Evolutionary conservation across 495 filamentous ascomycete species (phyloP), one percentile per base, ranked within the genome.

Genomic region (Tuber aestivum): DNA sequence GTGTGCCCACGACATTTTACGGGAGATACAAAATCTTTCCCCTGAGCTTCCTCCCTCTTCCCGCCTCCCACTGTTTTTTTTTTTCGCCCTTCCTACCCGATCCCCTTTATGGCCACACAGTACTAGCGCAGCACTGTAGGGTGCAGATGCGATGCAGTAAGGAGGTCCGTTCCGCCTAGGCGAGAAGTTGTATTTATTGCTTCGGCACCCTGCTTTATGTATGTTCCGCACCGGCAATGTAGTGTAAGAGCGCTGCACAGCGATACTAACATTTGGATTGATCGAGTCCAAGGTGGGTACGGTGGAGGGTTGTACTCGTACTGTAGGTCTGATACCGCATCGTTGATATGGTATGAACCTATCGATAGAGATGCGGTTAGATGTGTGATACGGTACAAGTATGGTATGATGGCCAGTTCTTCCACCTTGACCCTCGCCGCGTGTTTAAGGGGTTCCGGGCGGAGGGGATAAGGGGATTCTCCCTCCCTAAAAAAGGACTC

Each of bases 311-410:
- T 65, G n/a, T 65, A n/a, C n/a, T n/a, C n/a, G n/a, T n/a, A n/a
- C n/a, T 61, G 45, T 50, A n/a, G 23, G 23, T n/a, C 20, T 45
- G 42, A 44, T 44, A 48, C 6, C 16, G 27, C 27, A 65, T 32
- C 56, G 12, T 14, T 32, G 56, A 32, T 32, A 65, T 12, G 56
- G 12, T 32, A 65, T 32, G n/a, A 65, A 65, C n/a, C 56, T 65
- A 65, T 65, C 56, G 56, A 65, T 65, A 65, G 56, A 65, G 56
- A 32, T 32, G 56, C 56, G 56, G 56, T 65, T 65, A 32, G 56
- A 65, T 65, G 56, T 65, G 21, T 65, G 56, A 32, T 65, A 32
- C n/a, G n/a, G n/a, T n/a, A n/a, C n/a, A n/a, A n/a, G n/a, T n/a
- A n/a, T n/a, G n/a, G n/a, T n/a, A n/a, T n/a, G n/a, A n/a, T n/a